These are phyloP conservation scores for Cladosporium halotolerans DNA, from an alignment of 2,329 filamentous ascomycete genomes.

Conservation along the genomic window DNA sequence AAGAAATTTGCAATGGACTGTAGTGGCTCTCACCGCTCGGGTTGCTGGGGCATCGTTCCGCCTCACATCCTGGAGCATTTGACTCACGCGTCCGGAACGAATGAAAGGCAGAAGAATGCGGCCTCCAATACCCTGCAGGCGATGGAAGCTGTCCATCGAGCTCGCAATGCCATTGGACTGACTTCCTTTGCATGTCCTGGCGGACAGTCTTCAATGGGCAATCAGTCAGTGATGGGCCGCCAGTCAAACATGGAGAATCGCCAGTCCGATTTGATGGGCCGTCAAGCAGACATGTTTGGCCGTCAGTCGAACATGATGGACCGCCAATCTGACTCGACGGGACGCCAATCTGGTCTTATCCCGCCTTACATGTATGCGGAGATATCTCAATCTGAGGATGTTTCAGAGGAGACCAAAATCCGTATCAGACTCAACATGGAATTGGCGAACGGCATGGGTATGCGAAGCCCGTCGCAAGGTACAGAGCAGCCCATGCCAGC, in stretches of 20 bases:
- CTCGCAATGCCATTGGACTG: background rate
- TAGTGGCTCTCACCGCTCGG: constrained; percentile 15
- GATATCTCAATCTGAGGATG: background rate
- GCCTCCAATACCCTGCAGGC: background rate
- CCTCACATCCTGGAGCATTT: constrained; percentile 3
- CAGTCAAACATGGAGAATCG: background rate
- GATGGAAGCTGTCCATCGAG: background rate
- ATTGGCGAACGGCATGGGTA: background rate
- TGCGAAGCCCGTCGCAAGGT: background rate
- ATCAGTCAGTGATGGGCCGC: background rate
- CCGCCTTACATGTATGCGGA: background rate
- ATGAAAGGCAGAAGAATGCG: background rate
- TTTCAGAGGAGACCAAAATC: background rate
- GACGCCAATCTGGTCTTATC: background rate
- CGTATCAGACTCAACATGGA: background rate
- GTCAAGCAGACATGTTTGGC: too few species aligned
- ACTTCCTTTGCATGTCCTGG: background rate
- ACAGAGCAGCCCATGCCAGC: background rate
- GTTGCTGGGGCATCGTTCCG: background rate
- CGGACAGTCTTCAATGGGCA: background rate
- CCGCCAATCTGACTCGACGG: too few species aligned
- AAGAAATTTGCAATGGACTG: too few species aligned
- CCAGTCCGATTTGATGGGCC: too few species aligned
- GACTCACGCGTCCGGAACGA: background rate
- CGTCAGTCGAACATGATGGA: too few species aligned